phyloP scores from a whole-genome alignment of 305 asterid species.

The Fraxinus paxiana region DNA sequence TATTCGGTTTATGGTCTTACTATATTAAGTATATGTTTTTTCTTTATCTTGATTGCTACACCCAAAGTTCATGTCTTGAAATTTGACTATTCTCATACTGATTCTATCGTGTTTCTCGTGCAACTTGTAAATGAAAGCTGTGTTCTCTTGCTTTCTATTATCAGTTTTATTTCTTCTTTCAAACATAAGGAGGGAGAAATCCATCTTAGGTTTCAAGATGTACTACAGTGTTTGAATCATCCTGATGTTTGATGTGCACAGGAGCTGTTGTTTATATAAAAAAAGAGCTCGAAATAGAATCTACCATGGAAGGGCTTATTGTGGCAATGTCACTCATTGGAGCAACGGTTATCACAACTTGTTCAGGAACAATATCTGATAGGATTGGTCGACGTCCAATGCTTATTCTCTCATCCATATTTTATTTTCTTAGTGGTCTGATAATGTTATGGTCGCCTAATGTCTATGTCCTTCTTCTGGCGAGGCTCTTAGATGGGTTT shows the following conservation, averaged over 20 bases:
- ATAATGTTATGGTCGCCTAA: slow-evolving; percentile 90
- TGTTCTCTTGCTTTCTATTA: background rate
- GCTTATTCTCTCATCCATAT: slow-evolving; percentile 70
- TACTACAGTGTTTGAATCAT: background rate
- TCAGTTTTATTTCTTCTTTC: background rate
- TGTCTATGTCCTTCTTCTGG: slow-evolving; percentile 44
- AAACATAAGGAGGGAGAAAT: background rate
- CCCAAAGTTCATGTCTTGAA: background rate
- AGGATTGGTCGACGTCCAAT: slow-evolving; percentile 78
- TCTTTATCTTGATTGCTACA: background rate
- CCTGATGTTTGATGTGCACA: slow-evolving; percentile 20
- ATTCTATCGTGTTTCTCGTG: background rate
- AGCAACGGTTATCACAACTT: slow-evolving; percentile 70
- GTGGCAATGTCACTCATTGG: slow-evolving; percentile 95
- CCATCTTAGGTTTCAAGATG: background rate
- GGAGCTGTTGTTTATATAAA: slow-evolving; percentile 84
- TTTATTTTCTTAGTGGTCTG: slow-evolving; percentile 72
- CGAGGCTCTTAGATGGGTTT: slow-evolving; percentile 83
- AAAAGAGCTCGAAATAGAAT: slow-evolving; percentile 56
- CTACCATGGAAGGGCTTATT: slow-evolving; percentile 72
- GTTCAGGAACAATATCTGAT: slow-evolving; percentile 78
- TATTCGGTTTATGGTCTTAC: background rate
- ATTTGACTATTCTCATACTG: background rate
- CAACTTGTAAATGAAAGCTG: slow-evolving; percentile 2
- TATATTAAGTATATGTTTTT: background rate